Conservation (phyloP, 179 eudicot genomes). For the Beta lomatogona region DNA sequence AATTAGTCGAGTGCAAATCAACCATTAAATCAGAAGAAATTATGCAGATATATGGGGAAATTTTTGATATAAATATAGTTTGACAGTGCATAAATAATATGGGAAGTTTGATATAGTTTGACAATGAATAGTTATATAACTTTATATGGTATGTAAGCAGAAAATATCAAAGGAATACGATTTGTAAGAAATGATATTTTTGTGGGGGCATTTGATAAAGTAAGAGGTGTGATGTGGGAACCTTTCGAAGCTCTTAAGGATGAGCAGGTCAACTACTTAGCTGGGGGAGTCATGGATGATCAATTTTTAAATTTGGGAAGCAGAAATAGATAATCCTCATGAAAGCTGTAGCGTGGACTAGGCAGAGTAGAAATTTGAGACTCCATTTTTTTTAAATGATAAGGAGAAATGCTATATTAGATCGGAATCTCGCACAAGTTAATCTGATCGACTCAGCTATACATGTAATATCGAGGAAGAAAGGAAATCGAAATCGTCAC, state of each 20-base stretch:
- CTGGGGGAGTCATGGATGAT: neutral
- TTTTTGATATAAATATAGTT: slow-evolving; percentile 11
- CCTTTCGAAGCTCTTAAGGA: neutral
- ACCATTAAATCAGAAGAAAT: neutral
- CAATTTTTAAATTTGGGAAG: neutral
- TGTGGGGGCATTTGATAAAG: neutral
- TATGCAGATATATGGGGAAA: slow-evolving; percentile 5
- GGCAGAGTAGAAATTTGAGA: neutral
- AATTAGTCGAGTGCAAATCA: slow-evolving; percentile 15
- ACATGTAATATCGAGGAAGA: no score
- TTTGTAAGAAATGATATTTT: neutral
- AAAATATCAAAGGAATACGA: neutral
- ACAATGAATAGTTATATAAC: neutral
- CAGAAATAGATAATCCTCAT: neutral
- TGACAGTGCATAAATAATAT: no score
- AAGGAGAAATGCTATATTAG: no score
- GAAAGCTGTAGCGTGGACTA: neutral
- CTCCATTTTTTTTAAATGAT: no score
- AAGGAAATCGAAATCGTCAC: no score
- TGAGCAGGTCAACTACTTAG: neutral
- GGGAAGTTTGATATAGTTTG: slow-evolving; percentile 12
- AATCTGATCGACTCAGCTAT: no score
- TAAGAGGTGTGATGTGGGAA: neutral
- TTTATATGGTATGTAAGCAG: neutral
- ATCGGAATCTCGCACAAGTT: no score